Evolutionary conservation across 2,329 filamentous ascomycete genomes (phyloP).

Genomic region (Paraphaeosphaeria sporulosa): DNA sequence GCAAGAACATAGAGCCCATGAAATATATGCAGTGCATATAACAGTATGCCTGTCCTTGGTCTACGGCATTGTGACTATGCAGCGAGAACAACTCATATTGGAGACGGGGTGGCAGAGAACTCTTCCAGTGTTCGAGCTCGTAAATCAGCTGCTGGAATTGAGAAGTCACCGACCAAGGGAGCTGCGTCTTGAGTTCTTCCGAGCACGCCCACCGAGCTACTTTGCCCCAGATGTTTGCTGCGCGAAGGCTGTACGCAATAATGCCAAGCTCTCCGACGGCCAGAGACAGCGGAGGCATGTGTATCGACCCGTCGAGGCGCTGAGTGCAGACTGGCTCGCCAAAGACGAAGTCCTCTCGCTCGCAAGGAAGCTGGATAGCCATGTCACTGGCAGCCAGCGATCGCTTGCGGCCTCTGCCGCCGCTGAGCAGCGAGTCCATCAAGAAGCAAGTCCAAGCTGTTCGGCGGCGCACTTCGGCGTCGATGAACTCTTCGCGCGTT

Average conservation of each 20-base stretch:
- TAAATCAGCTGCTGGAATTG: constrained; percentile 47
- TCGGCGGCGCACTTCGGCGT: constrained; percentile 49
- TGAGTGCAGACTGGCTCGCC: constrained; percentile 48
- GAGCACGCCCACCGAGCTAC: constrained; percentile 52
- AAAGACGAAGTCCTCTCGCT: constrained; percentile 50
- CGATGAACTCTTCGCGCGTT: constrained; percentile 50
- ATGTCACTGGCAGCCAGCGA: constrained; percentile 46
- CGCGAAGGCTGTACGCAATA: constrained; percentile 49
- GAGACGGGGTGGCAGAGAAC: constrained; percentile 42
- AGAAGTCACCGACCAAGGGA: constrained; percentile 47
- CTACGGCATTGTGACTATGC: constrained; percentile 52
- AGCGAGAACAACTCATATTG: constrained; percentile 49
- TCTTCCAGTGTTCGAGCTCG: constrained; percentile 47
- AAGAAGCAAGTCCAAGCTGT: constrained; percentile 54
- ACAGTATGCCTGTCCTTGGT: constrained; percentile 51
- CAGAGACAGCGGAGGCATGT: constrained; percentile 38
- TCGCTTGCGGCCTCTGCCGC: constrained; percentile 50
- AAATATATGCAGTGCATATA: constrained; percentile 54
- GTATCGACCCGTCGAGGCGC: constrained; percentile 40
- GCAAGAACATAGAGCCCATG: constrained; percentile 53
- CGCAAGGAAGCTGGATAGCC: constrained; percentile 50
- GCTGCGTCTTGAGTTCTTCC: constrained; percentile 43
- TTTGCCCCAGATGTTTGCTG: constrained; percentile 52
- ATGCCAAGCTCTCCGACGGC: constrained; percentile 47
- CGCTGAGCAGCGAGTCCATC: constrained; percentile 52